phyloP scores from a whole-genome alignment of 371 early-diverging fungal species.

The Mortierella sp. region DNA sequence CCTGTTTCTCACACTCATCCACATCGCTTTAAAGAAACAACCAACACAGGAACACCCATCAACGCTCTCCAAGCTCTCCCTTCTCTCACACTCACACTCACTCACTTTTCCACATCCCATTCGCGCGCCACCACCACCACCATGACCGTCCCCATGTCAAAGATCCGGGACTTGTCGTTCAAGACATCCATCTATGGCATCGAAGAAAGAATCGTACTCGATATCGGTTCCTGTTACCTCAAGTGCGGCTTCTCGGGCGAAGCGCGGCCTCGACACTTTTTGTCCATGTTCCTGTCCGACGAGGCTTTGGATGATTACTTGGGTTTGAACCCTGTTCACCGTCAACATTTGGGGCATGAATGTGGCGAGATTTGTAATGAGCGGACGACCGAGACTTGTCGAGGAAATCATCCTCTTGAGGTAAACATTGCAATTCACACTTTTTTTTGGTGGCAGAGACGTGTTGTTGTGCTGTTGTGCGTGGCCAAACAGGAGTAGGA shows the following conservation, averaged over 20 bases:
- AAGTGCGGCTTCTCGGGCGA: conserved; percentile 94
- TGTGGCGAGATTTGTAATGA: conserved; percentile 50
- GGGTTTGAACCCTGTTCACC: conserved; percentile 31
- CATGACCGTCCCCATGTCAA: conserved; percentile 51
- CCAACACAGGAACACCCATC: not conserved
- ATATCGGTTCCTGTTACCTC: conserved; percentile 86
- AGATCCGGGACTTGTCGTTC: conserved; percentile 56
- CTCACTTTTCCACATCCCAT: not conserved
- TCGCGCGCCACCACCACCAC: not conserved
- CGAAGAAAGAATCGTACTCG: conserved; percentile 91
- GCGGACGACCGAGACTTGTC: conserved; percentile 29
- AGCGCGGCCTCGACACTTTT: conserved; percentile 80
- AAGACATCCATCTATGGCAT: conserved; percentile 71
- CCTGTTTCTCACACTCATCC: not conserved
- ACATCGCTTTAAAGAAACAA: not conserved
- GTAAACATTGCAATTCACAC: conserved; percentile 4
- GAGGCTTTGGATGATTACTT: conserved; percentile 53
- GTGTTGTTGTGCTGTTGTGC: not conserved
- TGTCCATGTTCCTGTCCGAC: conserved; percentile 65
- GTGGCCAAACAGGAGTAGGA: not conserved
- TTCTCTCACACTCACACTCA: not conserved
- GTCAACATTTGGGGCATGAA: conserved; percentile 48
- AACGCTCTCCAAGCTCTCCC: not conserved
- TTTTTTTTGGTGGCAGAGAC: not conserved
- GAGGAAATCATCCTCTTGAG: conserved; percentile 41